Evolutionary conservation across 1,284 basidiomycete genomes (phyloP).

Genomic region (Apiotrichum veenhuisii): DNA sequence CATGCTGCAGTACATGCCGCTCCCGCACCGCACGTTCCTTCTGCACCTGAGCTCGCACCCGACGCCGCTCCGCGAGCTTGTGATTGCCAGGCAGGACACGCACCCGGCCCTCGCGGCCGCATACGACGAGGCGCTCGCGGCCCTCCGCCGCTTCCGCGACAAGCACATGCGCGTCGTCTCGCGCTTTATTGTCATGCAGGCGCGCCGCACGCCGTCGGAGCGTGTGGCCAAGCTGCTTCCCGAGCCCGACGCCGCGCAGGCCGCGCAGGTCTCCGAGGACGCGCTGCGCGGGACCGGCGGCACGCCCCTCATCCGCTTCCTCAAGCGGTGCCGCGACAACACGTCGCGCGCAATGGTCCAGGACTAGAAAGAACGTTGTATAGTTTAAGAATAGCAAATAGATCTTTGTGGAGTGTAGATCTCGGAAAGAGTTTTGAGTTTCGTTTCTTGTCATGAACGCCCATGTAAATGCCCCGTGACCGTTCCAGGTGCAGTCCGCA

Average conservation of each 20-base stretch:
- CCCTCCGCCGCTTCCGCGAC: slow-evolving; percentile 77
- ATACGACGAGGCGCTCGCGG: slow-evolving; percentile 69
- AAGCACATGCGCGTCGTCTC: slow-evolving; percentile 83
- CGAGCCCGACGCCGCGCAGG: slow-evolving; percentile 12
- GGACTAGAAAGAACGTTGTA: neutral
- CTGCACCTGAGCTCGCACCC: slow-evolving; percentile 66
- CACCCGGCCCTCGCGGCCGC: slow-evolving; percentile 55
- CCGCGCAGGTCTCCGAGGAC: slow-evolving; percentile 27
- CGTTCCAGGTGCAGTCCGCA: too few relatives aligned
- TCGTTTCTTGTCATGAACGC: too few relatives aligned
- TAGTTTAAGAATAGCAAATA: neutral
- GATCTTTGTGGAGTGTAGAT: too few relatives aligned
- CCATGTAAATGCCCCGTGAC: too few relatives aligned
- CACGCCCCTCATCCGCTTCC: slow-evolving; percentile 72
- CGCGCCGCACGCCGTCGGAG: slow-evolving; percentile 46
- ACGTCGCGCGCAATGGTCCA: slow-evolving; percentile 63
- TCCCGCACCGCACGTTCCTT: slow-evolving; percentile 83
- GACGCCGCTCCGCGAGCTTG: slow-evolving; percentile 56
- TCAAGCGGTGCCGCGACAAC: slow-evolving; percentile 72
- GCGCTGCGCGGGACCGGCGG: slow-evolving; percentile 79
- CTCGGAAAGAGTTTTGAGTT: too few relatives aligned
- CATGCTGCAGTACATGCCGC: slow-evolving; percentile 88
- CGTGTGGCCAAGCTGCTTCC: slow-evolving; percentile 31
- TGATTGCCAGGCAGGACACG: slow-evolving; percentile 33
- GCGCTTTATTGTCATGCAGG: slow-evolving; percentile 73